Conservation (phyloP, 495 filamentous ascomycete genomes). For the Penicillium nucicola region DNA sequence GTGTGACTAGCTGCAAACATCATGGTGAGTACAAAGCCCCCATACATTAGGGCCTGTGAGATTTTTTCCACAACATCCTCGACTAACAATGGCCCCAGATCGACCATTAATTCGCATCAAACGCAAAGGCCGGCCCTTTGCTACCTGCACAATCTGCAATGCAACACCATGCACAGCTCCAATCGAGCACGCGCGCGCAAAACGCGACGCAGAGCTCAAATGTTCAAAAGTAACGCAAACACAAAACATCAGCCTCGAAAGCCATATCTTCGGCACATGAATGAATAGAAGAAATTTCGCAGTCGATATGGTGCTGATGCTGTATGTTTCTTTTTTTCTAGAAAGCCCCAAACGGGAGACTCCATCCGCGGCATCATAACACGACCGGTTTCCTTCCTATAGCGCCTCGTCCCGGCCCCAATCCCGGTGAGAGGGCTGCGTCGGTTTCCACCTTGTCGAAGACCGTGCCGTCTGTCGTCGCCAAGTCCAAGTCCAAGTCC, state of each 20-base stretch:
- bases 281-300: conserved; percentile 18
- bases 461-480: not conserved
- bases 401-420: conserved; percentile 29
- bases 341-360: conserved; percentile 34
- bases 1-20: conserved; percentile 60
- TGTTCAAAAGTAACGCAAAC: conserved; percentile 36
- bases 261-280: conserved; percentile 16
- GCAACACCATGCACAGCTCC: conserved; percentile 87
- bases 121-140: conserved; percentile 94
- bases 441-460: conserved; percentile 8
- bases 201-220: conserved; percentile 84
- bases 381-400: conserved; percentile 35
- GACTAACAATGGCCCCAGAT: conserved; percentile 51
- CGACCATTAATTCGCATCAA: conserved; percentile 91
- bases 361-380: conserved; percentile 26
- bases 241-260: conserved; percentile 23
- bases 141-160: conserved; percentile 93
- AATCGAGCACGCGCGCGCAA: conserved; percentile 86
- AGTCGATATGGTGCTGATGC: conserved; percentile 34
- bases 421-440: conserved; percentile 10
- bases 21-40: conserved; percentile 31
- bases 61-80: conserved; percentile 16
- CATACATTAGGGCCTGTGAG: too few relatives aligned
- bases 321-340: conserved; percentile 27
- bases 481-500: not conserved